Evolutionary conservation across 192 early-diverging fungal genomes (phyloP).

Genomic region (Coemansia reversa): DNA sequence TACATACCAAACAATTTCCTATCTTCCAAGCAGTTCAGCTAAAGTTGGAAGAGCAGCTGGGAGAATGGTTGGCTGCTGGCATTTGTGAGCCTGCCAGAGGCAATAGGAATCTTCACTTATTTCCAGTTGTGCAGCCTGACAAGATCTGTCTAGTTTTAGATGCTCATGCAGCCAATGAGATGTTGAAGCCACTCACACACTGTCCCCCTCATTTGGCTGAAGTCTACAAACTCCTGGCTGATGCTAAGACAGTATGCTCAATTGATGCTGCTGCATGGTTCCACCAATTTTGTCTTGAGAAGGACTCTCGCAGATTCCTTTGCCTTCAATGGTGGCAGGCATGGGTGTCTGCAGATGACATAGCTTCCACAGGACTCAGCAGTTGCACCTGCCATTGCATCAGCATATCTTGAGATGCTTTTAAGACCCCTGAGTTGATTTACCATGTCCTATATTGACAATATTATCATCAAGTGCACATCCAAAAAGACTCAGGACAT

Average conservation of each 20-base stretch:
- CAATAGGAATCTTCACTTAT: not conserved
- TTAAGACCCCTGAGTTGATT: conserved; percentile 1
- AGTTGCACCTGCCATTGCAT: conserved; percentile 12
- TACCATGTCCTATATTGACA: conserved; percentile 9
- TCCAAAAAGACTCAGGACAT: not conserved
- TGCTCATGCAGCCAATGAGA: not conserved
- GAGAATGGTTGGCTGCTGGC: not conserved
- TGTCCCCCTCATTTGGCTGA: no score
- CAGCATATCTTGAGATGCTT: conserved; percentile 7
- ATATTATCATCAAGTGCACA: not conserved
- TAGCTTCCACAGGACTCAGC: conserved; percentile 6
- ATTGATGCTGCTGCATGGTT: conserved; percentile 15
- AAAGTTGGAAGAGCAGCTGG: not conserved
- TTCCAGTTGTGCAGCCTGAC: conserved; percentile 1
- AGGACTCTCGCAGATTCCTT: conserved; percentile 4
- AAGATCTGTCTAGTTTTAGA: conserved; percentile 1
- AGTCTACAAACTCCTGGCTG: not conserved
- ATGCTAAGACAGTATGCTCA: conserved; percentile 5
- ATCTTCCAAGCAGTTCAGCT: not conserved
- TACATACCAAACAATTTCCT: not conserved
- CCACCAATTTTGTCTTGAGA: conserved; percentile 2
- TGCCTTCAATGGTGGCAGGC: not conserved
- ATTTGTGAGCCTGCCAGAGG: conserved; percentile 2
- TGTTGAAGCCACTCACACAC: not conserved
- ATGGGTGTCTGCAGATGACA: conserved; percentile 9